A percentile compares a stretch with the other conserved stretches of the same genome.
These are phyloP conservation scores for Mycena olivaceomarginata DNA, from an alignment of 768 basidiomycete genomes.

Conservation along the genomic window DNA sequence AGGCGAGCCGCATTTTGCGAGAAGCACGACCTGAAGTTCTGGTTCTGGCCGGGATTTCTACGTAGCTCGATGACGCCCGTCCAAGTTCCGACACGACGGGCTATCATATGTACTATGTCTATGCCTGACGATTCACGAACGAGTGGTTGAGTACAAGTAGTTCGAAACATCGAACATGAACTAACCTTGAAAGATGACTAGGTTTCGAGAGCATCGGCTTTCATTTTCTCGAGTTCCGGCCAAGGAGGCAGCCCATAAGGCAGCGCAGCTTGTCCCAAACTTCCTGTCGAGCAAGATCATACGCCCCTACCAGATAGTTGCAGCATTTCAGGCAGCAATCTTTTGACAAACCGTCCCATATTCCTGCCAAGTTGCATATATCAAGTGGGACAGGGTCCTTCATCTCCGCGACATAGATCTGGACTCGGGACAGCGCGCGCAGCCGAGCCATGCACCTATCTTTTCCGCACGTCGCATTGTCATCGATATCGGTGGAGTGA, in stretches of 20 bases:
- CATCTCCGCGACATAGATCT: neutral
- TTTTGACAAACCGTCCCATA: neutral
- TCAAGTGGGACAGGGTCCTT: neutral
- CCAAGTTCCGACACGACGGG: too few relatives aligned
- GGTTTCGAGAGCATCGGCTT: constrained; percentile 13
- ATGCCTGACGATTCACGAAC: too few relatives aligned
- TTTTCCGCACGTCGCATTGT: neutral
- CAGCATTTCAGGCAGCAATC: constrained; percentile 4
- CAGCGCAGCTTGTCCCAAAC: constrained; percentile 46
- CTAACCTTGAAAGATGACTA: neutral
- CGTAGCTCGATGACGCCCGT: too few relatives aligned
- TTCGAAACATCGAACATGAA: neutral
- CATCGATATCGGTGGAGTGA: neutral
- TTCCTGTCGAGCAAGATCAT: constrained; percentile 28
- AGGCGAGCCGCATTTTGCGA: too few relatives aligned
- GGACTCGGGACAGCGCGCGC: neutral
- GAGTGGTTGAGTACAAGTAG: too few relatives aligned
- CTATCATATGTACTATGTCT: too few relatives aligned
- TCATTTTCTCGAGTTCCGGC: constrained; percentile 43
- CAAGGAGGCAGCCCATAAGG: constrained; percentile 45
- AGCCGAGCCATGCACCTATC: neutral
- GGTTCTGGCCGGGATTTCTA: too few relatives aligned
- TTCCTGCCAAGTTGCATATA: neutral
- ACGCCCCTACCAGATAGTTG: neutral
- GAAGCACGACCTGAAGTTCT: too few relatives aligned